Evolutionary conservation across 2,329 filamentous ascomycete genomes (phyloP), one percentile per base, ranked within the genome.

Genomic region (Colletotrichum viniferum): DNA sequence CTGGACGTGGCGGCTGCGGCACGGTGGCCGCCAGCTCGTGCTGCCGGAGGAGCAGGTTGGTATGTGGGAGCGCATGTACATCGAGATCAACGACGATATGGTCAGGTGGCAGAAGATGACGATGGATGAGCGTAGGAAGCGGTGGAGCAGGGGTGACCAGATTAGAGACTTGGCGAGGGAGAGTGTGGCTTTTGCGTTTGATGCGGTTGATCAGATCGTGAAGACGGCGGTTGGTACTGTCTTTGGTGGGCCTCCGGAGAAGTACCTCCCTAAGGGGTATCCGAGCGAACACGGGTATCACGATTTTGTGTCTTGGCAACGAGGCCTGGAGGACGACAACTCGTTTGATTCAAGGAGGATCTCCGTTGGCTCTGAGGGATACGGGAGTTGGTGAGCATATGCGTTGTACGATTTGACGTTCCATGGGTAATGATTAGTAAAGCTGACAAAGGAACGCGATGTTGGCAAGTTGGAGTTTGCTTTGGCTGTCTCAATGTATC

Each of bases 11-110:
- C 61, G 38, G 10, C 67, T 56, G 48, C 66, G 36, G 12, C 24
- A 56, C 9, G 28, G 21, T 2, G 62, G 38, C 12, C 61, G 21
- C 21, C 66, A 61, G 32, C 24, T 69, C 7, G 55, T 58, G 4
- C 34, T 79, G 3, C 65, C 21, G 0, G 78, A 79, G 64, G 78
- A 79, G 66, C 72, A 74, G 5, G 71, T 79, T 3, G 78, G 78
- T 14, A 73, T 78, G 67, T 79, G 78, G 78, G 78, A 79, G 58
- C 68, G 77, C 2, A 38, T 78, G 61, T 77, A 74, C 64, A 77
- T 78, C 36, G 65, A 77, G 26, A 61, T 78, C 21, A 78, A 79
- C 34, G 63, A 78, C 2, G 63, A 74, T 21, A 60, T 78, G 63
- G 36, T 78, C 4, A 24, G 66, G 24, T 69, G 66, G 66, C 66